Conservation (phyloP, 2,329 filamentous ascomycete species). For the Hirsutella minnesotensis region DNA sequence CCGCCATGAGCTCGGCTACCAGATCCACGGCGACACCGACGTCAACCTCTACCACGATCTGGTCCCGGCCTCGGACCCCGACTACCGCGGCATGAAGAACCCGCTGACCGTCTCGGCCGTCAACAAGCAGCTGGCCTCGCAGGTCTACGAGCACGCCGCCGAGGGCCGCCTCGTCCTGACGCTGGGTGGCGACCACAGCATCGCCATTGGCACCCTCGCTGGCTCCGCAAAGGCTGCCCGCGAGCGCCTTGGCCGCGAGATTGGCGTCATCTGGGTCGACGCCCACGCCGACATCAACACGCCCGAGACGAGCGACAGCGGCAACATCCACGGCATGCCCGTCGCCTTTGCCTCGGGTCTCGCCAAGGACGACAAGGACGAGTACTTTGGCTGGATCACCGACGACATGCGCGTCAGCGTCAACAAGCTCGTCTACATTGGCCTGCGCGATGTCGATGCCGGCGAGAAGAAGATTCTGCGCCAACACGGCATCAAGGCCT, state of each 20-base stretch:
- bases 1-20: slow-evolving; percentile 76
- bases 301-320: slow-evolving; percentile 77
- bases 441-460: slow-evolving; percentile 81
- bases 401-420: slow-evolving; percentile 57
- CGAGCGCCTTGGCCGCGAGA: slow-evolving; percentile 69
- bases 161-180: slow-evolving; percentile 83
- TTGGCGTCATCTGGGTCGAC: slow-evolving; percentile 97
- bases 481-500: slow-evolving; percentile 86
- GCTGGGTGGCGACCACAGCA: slow-evolving; percentile 89
- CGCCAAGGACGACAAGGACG: slow-evolving; percentile 60
- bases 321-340: slow-evolving; percentile 97
- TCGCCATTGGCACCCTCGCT: slow-evolving; percentile 86
- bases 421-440: slow-evolving; percentile 93
- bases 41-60: slow-evolving; percentile 76
- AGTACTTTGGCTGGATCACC: slow-evolving; percentile 83
- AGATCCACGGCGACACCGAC: slow-evolving; percentile 68
- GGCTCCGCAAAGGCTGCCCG: slow-evolving; percentile 78
- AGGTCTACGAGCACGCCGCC: slow-evolving; percentile 79
- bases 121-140: slow-evolving; percentile 63
- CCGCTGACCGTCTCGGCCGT: slow-evolving; percentile 77
- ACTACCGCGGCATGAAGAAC: slow-evolving; percentile 89
- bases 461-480: slow-evolving; percentile 86
- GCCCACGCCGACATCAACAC: slow-evolving; percentile 97
- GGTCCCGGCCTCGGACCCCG: slow-evolving; percentile 59
- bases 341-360: slow-evolving; percentile 84